Percentiles rank a stretch among this genome's conserved stretches.
phyloP scores from a whole-genome alignment of 176 grass and related monocot species.

The Dactylis glomerata region DNA sequence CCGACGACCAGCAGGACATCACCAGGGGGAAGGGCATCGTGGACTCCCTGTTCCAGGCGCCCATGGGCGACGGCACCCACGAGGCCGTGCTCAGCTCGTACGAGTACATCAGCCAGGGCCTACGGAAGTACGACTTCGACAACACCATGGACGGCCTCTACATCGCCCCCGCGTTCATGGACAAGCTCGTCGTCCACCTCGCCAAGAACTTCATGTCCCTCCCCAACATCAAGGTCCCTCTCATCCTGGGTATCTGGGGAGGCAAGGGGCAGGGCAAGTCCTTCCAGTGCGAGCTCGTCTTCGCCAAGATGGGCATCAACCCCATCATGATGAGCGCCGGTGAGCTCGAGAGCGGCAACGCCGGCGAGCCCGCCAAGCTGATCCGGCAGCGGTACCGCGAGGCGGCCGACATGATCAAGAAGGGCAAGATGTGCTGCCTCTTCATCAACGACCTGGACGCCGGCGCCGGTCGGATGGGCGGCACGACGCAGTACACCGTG shows the following conservation, averaged over 20 bases:
- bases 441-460: constrained; percentile 86
- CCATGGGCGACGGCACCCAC: constrained; percentile 59
- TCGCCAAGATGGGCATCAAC: constrained; percentile 78
- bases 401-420: constrained; percentile 59
- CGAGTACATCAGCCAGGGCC: constrained; percentile 62
- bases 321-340: constrained; percentile 81
- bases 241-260: constrained; percentile 75
- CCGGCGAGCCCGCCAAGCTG: constrained; percentile 66
- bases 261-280: constrained; percentile 83
- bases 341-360: constrained; percentile 69
- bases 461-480: constrained; percentile 61
- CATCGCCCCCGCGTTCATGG: constrained; percentile 77
- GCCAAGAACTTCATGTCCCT: constrained; percentile 72
- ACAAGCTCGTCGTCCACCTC: constrained; percentile 72
- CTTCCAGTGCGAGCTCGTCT: constrained; percentile 73
- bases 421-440: constrained; percentile 76
- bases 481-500: constrained; percentile 78
- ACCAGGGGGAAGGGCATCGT: constrained; percentile 62
- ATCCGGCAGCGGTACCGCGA: constrained; percentile 71
- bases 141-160: constrained; percentile 61
- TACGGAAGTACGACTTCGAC: constrained; percentile 50
- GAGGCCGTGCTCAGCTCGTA: constrained; percentile 52
- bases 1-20: constrained; percentile 81
- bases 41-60: constrained; percentile 66
- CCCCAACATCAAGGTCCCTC: constrained; percentile 70